phyloP scores from a whole-genome alignment of 2,329 filamentous ascomycete genomes.

The Exophiala mesophila region DNA sequence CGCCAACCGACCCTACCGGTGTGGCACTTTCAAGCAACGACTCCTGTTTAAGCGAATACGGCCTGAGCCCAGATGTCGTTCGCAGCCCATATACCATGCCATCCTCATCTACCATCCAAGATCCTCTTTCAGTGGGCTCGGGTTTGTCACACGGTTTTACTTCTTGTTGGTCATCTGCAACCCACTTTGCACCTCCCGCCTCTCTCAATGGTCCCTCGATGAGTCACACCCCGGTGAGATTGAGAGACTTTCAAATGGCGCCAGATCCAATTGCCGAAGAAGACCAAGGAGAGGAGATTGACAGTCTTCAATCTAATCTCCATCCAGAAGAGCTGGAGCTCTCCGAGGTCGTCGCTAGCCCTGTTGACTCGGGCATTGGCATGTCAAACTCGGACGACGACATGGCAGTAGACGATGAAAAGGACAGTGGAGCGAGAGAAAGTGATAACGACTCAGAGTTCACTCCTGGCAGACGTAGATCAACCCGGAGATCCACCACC shows the following conservation, averaged over 20 bases:
- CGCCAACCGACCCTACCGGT: conserved; percentile 15
- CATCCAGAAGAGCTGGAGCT: conserved; percentile 21
- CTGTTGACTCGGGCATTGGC: conserved; percentile 14
- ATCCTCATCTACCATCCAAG: conserved; percentile 1
- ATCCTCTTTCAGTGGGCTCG: not conserved
- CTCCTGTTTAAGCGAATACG: conserved; percentile 19
- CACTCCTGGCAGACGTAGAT: conserved; percentile 1
- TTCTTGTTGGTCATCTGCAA: conserved; percentile 7
- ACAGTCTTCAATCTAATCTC: conserved; percentile 11
- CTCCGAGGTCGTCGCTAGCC: conserved; percentile 14
- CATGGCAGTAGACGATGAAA: conserved; percentile 10
- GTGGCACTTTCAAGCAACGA: conserved; percentile 16
- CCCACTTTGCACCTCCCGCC: conserved; percentile 1
- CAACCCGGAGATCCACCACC: conserved; percentile 1
- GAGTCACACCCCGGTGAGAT: conserved; percentile 12
- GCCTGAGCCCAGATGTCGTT: conserved; percentile 16
- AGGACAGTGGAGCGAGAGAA: conserved; percentile 3
- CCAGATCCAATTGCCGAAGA: conserved; percentile 17
- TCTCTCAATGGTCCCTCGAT: conserved; percentile 1
- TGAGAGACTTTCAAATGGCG: conserved; percentile 22
- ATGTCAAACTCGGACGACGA: conserved; percentile 12
- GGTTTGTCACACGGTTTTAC: not conserved
- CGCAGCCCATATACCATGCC: conserved; percentile 4
- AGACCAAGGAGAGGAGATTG: conserved; percentile 10
- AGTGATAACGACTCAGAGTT: conserved; percentile 20